Percentiles rank a stretch among this genome's conserved stretches.
Evolutionary conservation across 2,329 filamentous ascomycete genomes (phyloP).

Genomic region (Xylaria sp.): DNA sequence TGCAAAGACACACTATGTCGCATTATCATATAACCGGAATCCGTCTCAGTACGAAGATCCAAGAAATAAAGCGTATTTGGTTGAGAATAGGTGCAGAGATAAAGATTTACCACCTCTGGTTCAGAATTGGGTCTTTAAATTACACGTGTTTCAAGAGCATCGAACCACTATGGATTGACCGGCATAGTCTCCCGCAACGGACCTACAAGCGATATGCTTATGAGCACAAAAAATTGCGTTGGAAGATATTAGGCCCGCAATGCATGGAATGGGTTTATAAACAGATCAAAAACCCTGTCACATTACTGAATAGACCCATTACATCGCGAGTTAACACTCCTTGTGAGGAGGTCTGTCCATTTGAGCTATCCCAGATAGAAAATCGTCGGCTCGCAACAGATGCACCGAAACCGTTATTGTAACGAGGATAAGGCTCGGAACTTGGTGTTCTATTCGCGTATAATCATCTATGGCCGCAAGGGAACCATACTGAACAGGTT

Average conservation of each 20-base stretch:
- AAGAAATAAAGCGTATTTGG: background rate
- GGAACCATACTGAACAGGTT: too few species aligned
- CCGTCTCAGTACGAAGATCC: background rate
- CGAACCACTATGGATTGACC: constrained; percentile 1
- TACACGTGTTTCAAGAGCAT: background rate
- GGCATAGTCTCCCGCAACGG: background rate
- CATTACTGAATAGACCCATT: background rate
- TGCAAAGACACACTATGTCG: background rate
- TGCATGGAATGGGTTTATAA: constrained; percentile 10
- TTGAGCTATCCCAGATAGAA: too few species aligned
- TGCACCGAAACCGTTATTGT: constrained; percentile 40
- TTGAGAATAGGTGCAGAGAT: background rate
- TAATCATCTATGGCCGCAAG: too few species aligned
- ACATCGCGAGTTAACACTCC: background rate
- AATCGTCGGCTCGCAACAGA: background rate
- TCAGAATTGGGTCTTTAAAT: constrained; percentile 5
- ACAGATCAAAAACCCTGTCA: background rate
- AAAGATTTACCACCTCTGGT: background rate
- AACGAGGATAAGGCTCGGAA: too few species aligned
- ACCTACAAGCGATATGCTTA: background rate
- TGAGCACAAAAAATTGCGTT: background rate
- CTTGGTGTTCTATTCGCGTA: too few species aligned
- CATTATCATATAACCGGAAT: constrained; percentile 12
- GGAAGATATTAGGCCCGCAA: background rate
- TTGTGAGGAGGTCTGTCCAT: background rate